phyloP scores from a whole-genome alignment of 768 basidiomycete genomes.

The Suillus cothurnatus region DNA sequence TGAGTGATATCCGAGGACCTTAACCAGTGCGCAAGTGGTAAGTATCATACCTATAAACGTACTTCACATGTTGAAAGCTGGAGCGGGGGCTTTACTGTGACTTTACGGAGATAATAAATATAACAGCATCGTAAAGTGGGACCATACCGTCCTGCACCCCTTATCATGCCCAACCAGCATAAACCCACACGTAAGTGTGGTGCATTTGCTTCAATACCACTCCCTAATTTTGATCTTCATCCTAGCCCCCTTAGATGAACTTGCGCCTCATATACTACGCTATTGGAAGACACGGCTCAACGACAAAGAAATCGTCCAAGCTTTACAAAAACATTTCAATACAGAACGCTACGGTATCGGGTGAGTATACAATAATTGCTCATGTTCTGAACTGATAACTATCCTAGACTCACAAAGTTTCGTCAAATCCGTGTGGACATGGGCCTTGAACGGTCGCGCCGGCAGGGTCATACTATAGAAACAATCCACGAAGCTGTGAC shows the following conservation, averaged over 20 bases:
- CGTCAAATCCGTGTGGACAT: not conserved
- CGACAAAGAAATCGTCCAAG: not conserved
- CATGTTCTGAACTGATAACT: no score
- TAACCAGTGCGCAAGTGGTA: no score
- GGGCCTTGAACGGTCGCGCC: not conserved
- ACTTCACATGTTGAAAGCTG: no score
- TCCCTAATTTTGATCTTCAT: no score
- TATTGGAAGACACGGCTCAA: not conserved
- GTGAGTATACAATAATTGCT: not conserved
- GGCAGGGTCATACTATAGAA: not conserved
- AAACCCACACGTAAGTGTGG: conserved; percentile 2
- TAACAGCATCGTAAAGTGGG: no score
- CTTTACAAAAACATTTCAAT: not conserved
- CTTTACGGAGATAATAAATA: no score
- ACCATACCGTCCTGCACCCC: no score
- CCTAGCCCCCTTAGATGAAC: not conserved
- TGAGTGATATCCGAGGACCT: no score
- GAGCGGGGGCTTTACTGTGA: no score
- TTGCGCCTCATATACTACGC: not conserved
- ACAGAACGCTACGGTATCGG: not conserved
- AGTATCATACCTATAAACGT: no score
- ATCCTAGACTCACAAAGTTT: no score
- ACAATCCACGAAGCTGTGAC: not conserved
- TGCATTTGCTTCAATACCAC: no score
- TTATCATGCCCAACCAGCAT: conserved; percentile 9